Evolutionary conservation across 306 rosid genomes (phyloP).

Genomic region (Notholithocarpus densiflorus): DNA sequence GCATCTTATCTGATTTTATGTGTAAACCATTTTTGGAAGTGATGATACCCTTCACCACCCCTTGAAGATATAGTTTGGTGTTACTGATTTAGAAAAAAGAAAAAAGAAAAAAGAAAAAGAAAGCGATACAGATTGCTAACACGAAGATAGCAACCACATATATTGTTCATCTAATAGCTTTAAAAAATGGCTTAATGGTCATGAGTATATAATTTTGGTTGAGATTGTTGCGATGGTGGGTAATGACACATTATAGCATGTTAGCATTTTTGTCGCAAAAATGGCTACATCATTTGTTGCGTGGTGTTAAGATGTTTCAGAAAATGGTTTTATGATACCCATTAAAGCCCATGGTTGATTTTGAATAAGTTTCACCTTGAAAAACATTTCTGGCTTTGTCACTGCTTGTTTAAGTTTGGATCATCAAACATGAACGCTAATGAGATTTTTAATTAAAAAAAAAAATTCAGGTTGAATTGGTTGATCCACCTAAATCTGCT

Average conservation of each 20-base stretch:
- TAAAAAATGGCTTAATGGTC: background rate
- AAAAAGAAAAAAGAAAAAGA: background rate
- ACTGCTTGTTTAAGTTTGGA: background rate
- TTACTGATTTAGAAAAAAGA: background rate
- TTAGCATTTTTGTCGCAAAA: background rate
- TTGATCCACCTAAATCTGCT: constrained; percentile 79
- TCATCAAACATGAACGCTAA: background rate
- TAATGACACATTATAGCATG: background rate
- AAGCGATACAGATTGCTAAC: background rate
- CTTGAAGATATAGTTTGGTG: background rate
- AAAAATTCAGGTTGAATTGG: constrained; percentile 68
- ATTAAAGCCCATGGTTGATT: background rate
- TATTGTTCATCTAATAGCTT: background rate
- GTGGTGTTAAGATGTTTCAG: background rate
- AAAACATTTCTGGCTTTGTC: background rate
- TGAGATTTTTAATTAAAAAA: background rate
- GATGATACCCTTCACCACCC: background rate
- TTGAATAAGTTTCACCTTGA: background rate
- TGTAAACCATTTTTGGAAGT: background rate
- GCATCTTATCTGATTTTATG: background rate
- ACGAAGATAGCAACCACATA: too few relatives aligned
- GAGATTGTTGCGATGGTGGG: background rate
- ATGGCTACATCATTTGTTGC: background rate
- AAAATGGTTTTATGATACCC: background rate
- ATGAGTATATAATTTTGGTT: background rate